Base-by-base conservation (phyloP, 2,329 filamentous ascomycete genomes). In the Ceratocystis smalleyi region DNA sequence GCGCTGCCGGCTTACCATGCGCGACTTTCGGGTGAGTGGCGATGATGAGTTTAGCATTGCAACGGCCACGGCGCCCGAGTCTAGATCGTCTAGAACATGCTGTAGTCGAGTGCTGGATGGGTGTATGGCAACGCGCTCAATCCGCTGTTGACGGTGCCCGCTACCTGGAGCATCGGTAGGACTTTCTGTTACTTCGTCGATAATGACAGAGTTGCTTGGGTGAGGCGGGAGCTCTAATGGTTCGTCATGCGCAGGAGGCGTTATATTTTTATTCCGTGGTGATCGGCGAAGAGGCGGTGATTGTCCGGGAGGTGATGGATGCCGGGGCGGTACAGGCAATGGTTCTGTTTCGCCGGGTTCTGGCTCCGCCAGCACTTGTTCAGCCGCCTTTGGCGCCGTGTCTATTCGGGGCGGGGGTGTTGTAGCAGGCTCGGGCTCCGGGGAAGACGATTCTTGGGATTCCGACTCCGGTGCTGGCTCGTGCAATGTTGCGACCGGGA, bases 151-250 rank as follows among this genome's bases (percentile, higher is more conserved):
- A 7, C 75, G 76, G n/a, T 54, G 55, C 1, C 81, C 82, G 67
- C 80, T 83, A 1, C 81, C 82, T 0, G 81, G 82, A 15, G 80
- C 81, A 68, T 79, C 71, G 7, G 69, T 72, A 0, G 83, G 82
- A 64, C 81, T 83, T 69, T 84, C 81, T 43, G 72, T 74, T 15
- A 82, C 75, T 69, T 80, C 78, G 59, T 80, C 77, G 17, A 69
- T 67, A 15, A 68, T 24, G 57, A 24, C 22, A 17, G 32, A 12
- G 17, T 49, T 61, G n/a, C 27, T 30, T 17, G 30, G 45, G 43
- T 15, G 65, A 40, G 27, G 43, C 30, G 59, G 66, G 10, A 65
- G 49, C 30, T 66, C 55, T 22, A 59, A 43, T 22, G 59, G 59
- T 24, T 65, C 59, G 27, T 62, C 59, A 19, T 59, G 54, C 17